A percentile compares a stretch with the other conserved stretches of the same genome.
Evolutionary conservation across 2,329 filamentous ascomycete genomes (phyloP).

Genomic region (Trichoderma pleuroti): DNA sequence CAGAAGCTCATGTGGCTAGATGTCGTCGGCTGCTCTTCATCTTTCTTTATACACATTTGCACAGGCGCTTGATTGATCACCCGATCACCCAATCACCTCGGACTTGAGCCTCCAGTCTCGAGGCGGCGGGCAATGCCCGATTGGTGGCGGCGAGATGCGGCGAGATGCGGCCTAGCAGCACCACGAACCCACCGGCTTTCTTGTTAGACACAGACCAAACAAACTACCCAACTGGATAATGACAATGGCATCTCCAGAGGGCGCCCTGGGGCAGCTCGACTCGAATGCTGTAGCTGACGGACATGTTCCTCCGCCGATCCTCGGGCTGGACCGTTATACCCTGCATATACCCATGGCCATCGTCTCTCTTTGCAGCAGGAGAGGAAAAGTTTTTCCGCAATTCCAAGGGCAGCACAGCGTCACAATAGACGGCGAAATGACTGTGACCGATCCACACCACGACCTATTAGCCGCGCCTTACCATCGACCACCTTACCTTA

Average conservation of each 20-base stretch:
- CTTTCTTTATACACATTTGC: background rate
- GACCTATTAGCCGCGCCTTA: background rate
- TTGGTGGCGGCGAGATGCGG: background rate
- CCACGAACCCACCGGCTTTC: background rate
- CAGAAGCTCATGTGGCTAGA: background rate
- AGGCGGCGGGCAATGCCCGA: background rate
- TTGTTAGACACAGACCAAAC: background rate
- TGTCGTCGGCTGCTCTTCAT: background rate
- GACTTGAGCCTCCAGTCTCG: background rate
- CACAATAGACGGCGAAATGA: background rate
- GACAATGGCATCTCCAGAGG: background rate
- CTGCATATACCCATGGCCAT: background rate
- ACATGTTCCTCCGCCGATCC: constrained; percentile 1
- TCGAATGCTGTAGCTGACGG: background rate
- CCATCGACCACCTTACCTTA: background rate
- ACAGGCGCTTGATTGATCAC: constrained; percentile 7
- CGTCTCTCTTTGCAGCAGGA: background rate
- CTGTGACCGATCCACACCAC: background rate
- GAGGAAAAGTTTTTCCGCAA: background rate
- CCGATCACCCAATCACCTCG: background rate
- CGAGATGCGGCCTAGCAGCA: background rate
- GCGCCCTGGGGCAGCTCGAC: background rate
- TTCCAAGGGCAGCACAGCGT: background rate
- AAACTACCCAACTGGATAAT: background rate
- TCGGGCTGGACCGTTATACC: background rate